Percentiles rank a stretch among this genome's conserved stretches.
Evolutionary conservation across 768 basidiomycete species (phyloP).

Genomic region (Tephrocybe sp.): DNA sequence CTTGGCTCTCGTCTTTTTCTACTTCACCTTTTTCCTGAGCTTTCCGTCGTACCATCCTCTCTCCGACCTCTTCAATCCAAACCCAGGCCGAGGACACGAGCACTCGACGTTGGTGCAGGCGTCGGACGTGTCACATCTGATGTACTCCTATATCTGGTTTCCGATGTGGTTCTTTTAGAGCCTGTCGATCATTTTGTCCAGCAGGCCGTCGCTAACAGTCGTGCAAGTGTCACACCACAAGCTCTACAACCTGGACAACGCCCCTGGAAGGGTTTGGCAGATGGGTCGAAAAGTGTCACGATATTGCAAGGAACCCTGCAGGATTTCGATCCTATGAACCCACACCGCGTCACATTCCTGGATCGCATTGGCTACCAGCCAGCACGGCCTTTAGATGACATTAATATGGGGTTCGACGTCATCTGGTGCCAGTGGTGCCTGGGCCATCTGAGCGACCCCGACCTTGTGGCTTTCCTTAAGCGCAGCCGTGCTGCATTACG

Average conservation of each 20-base stretch:
- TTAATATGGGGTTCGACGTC: conserved; percentile 75
- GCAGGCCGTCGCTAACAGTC: conserved; percentile 54
- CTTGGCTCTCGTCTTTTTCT: conserved; percentile 88
- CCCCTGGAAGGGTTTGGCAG: conserved; percentile 68
- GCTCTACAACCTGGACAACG: conserved; percentile 19
- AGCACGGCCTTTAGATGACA: conserved; percentile 39
- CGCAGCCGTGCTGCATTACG: conserved; percentile 61
- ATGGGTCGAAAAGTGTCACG: conserved; percentile 66
- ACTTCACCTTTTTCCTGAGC: conserved; percentile 74
- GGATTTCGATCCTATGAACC: conserved; percentile 66
- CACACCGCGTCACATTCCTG: conserved; percentile 45
- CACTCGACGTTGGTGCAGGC: conserved; percentile 91
- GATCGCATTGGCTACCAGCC: conserved; percentile 69
- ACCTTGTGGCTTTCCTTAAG: conserved; percentile 75
- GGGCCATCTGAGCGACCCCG: conserved; percentile 74
- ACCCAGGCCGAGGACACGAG: conserved; percentile 46
- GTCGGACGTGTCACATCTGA: conserved; percentile 89
- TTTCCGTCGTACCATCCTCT: conserved; percentile 75
- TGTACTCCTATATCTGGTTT: conserved; percentile 85
- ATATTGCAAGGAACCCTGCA: conserved; percentile 82
- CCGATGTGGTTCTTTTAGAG: conserved; percentile 86
- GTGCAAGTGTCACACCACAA: conserved; percentile 27
- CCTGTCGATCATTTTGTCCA: conserved; percentile 78
- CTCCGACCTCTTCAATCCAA: conserved; percentile 46
- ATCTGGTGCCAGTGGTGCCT: conserved; percentile 99